phyloP scores from a whole-genome alignment of 2,329 filamentous ascomycete genomes.

The Claviceps monticola region DNA sequence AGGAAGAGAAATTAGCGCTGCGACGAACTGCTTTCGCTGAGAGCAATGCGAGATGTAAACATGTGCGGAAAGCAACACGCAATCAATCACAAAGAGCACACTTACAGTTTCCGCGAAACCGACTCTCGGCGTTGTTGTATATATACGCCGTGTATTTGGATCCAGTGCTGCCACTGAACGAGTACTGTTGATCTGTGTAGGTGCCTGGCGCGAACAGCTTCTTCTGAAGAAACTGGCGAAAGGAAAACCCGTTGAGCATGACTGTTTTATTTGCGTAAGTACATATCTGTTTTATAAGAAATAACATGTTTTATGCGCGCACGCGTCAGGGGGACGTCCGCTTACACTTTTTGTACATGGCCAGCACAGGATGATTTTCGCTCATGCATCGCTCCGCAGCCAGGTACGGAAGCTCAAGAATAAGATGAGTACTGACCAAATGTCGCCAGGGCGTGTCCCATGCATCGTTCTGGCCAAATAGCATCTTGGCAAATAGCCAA shows the following conservation, averaged over 20 bases:
- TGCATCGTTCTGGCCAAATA: conserved; percentile 34
- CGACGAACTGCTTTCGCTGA: too few relatives aligned
- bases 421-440: conserved; percentile 27
- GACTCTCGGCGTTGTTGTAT: not conserved
- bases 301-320: too few relatives aligned
- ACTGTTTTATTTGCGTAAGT: not conserved
- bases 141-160: not conserved
- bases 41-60: too few relatives aligned
- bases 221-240: not conserved
- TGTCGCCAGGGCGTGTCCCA: conserved; percentile 31
- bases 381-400: conserved; percentile 33
- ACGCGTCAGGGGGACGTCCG: too few relatives aligned
- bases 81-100: not conserved
- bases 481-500: conserved; percentile 36
- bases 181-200: not conserved
- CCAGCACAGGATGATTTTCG: conserved; percentile 28
- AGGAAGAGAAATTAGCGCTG: not conserved
- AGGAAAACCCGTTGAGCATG: conserved; percentile 2
- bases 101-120: conserved; percentile 1
- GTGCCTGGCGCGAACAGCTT: not conserved
- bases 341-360: conserved; percentile 2
- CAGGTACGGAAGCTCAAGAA: conserved; percentile 28
- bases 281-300: too few relatives aligned
- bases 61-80: not conserved
- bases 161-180: not conserved